Evolutionary conservation across 1,284 basidiomycete genomes (phyloP).

Genomic region (Apiotrichum sp.): DNA sequence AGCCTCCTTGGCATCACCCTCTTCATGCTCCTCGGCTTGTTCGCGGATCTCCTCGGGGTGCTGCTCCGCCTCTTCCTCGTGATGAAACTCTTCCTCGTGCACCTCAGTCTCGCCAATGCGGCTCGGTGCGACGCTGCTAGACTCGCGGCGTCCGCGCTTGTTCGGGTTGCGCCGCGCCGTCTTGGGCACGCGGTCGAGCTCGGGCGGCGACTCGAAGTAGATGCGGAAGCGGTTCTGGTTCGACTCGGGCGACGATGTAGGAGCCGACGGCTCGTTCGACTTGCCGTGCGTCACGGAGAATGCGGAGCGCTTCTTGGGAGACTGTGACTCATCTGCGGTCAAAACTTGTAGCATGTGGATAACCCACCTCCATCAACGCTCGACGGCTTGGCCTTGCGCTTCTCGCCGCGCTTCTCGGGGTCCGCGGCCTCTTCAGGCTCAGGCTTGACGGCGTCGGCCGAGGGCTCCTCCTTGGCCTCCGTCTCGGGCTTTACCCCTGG

Average conservation of each 20-base stretch:
- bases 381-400: slow-evolving; percentile 43
- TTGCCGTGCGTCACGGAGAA: slow-evolving; percentile 41
- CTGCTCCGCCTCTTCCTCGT: slow-evolving; percentile 13
- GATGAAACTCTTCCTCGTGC: slow-evolving; percentile 40
- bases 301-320: slow-evolving; percentile 39
- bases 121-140: slow-evolving; percentile 34
- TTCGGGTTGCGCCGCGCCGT: slow-evolving; percentile 42
- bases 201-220: slow-evolving; percentile 49
- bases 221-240: slow-evolving; percentile 47
- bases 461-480: background rate
- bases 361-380: slow-evolving; percentile 42
- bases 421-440: slow-evolving; percentile 11
- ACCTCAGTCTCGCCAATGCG: slow-evolving; percentile 13
- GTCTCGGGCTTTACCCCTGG: slow-evolving; percentile 17
- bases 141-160: slow-evolving; percentile 60
- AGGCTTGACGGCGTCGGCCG: slow-evolving; percentile 6
- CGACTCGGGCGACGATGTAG: slow-evolving; percentile 24
- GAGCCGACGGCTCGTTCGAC: slow-evolving; percentile 17
- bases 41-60: slow-evolving; percentile 4
- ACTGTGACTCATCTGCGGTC: slow-evolving; percentile 13
- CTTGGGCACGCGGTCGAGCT: slow-evolving; percentile 42
- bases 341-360: background rate
- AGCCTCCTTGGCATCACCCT: slow-evolving; percentile 42
- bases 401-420: slow-evolving; percentile 36
- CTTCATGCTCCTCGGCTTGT: slow-evolving; percentile 9